Percentiles rank a stretch among this genome's conserved stretches.
phyloP scores from a whole-genome alignment of 768 basidiomycete species.

The Suillus luteus region DNA sequence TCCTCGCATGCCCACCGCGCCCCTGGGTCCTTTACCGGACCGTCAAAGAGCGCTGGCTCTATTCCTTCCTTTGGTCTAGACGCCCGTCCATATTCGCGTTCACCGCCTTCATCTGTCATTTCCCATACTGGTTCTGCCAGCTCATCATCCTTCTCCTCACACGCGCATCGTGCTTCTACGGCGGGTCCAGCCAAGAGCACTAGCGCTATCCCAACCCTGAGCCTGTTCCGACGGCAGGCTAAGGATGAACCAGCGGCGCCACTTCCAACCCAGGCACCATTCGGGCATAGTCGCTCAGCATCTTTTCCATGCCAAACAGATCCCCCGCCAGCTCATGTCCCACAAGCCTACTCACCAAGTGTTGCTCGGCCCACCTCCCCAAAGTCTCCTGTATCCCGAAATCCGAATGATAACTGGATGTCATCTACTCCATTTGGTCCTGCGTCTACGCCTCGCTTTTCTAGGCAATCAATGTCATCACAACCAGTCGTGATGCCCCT shows the following conservation, averaged over 20 bases:
- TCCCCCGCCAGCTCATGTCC: slow-evolving; percentile 13
- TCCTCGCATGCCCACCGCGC: slow-evolving; percentile 19
- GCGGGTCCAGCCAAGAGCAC: slow-evolving; percentile 14
- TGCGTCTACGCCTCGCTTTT: slow-evolving; percentile 30
- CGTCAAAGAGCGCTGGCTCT: slow-evolving; percentile 5
- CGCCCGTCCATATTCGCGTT: slow-evolving; percentile 9
- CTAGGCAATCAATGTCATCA: slow-evolving; percentile 30
- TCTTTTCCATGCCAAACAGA: slow-evolving; percentile 14
- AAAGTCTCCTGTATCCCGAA: slow-evolving; percentile 25
- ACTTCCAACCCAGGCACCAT: slow-evolving; percentile 27
- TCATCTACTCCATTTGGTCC: slow-evolving; percentile 33
- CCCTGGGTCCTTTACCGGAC: neutral
- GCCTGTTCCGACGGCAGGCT: slow-evolving; percentile 13
- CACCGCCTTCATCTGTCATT: slow-evolving; percentile 18
- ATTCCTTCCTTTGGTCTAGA: neutral
- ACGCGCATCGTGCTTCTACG: slow-evolving; percentile 1
- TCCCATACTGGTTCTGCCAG: slow-evolving; percentile 15
- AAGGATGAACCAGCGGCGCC: neutral
- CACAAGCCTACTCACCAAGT: slow-evolving; percentile 21
- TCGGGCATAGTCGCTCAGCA: slow-evolving; percentile 21
- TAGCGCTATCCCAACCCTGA: slow-evolving; percentile 14
- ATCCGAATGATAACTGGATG: slow-evolving; percentile 31
- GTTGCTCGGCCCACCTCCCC: slow-evolving; percentile 12
- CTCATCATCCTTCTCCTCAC: slow-evolving; percentile 14
- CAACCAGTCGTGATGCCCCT: slow-evolving; percentile 34